Evolutionary conservation across 2,329 filamentous ascomycete genomes (phyloP), one percentile per base, ranked within the genome.

Genomic region (Alternaria sp.): DNA sequence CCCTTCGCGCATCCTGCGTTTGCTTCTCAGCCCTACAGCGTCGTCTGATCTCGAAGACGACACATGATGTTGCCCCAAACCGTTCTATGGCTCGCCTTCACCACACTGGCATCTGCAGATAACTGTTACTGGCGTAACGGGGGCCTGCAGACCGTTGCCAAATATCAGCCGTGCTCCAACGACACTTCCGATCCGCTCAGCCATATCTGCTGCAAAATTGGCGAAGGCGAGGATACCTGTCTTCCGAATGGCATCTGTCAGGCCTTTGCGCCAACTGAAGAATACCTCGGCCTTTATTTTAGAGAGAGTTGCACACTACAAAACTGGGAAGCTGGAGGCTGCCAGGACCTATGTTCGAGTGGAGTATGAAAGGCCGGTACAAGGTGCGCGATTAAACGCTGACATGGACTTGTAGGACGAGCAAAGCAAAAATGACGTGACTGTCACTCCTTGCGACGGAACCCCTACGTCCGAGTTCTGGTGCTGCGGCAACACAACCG

Each of bases 181-280:
- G 30, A 50, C 46, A 36, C 46, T 50, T 50, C 46, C 8, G 46
- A 50, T 20, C 46, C 46, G 3, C 46, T 50, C 18, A 36, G 46
- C 30, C 30, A 36, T 20, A 25, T 50, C 46, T 36, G 46, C 32
- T 50, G 46, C 46, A 50, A 49, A 28, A 48, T 48, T 0, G 30
- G 32, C 45, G n/a, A 20, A n/a, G 18, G 30, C 30, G 20, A 16
- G 30, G 46, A 50, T 2, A 36, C 5, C 1, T 50, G 46, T 50
- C 46, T 50, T n/a, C 46, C 46, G 12, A 36, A 50, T 16, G 46
- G 46, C 30, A 20, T 50, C 3, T 50, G 18, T 28, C 14, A 22
- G 14, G 46, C 30, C 32, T 9, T 16, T 25, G 46, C 30, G 20
- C 18, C 38, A 3, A 22, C 20, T 6, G 45, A 49, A 16, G 34